Conservation (phyloP, 306 rosid species). For the Acmispon strigosus region DNA sequence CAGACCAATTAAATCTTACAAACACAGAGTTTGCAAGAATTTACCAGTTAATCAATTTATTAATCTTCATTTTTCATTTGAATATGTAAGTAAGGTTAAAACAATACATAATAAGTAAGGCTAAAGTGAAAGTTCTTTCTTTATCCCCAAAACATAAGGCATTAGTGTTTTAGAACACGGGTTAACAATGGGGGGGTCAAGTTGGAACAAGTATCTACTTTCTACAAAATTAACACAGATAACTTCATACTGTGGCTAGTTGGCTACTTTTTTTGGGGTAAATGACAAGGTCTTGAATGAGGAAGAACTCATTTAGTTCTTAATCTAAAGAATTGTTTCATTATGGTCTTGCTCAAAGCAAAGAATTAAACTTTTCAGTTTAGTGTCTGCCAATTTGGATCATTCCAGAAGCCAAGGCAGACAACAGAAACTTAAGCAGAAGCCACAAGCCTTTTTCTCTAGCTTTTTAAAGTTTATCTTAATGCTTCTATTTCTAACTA, state of each 20-base stretch:
- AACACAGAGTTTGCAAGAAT: neutral
- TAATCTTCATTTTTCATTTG: neutral
- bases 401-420: neutral
- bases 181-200: neutral
- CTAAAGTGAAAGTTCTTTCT: neutral
- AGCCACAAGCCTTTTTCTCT: neutral
- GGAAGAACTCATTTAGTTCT: neutral
- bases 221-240: neutral
- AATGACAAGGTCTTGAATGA: neutral
- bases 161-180: neutral
- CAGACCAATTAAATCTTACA: neutral
- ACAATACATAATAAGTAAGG: neutral
- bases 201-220: neutral
- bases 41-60: neutral
- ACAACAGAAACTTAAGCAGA: neutral
- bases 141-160: neutral
- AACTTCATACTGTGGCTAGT: neutral
- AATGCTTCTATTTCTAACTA: neutral
- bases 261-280: neutral
- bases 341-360: neutral
- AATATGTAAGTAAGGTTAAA: neutral
- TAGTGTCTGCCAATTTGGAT: neutral
- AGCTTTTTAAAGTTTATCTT: neutral
- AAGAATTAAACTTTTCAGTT: neutral
- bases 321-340: neutral